Conservation (phyloP, 2,329 filamentous ascomycete genomes). For the Colletotrichum liaoningense region DNA sequence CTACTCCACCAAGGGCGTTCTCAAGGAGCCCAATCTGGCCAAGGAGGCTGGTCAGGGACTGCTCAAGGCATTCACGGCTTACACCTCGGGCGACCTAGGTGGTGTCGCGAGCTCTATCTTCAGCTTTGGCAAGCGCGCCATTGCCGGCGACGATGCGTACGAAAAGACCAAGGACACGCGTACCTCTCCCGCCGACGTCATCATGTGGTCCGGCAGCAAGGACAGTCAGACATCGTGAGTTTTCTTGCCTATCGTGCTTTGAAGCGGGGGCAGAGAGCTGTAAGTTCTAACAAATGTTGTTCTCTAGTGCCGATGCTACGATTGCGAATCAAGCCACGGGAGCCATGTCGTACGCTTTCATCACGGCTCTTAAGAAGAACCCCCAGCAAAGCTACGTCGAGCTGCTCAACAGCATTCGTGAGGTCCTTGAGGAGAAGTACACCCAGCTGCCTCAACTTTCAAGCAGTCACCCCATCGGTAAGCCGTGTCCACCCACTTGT, state of each 20-base stretch:
- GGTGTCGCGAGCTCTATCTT: constrained; percentile 85
- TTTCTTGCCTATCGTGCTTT: background rate
- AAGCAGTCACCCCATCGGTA: constrained; percentile 95
- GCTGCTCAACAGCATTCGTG: constrained; percentile 93
- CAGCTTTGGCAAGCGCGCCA: constrained; percentile 83
- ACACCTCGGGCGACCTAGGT: constrained; percentile 85
- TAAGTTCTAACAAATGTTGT: background rate
- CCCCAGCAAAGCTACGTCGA: constrained; percentile 96
- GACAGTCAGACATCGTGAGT: constrained; percentile 87
- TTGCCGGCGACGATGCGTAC: constrained; percentile 81
- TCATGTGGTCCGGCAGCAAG: constrained; percentile 98
- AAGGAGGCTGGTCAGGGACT: constrained; percentile 82
- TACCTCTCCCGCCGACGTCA: constrained; percentile 93
- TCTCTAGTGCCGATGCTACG: constrained; percentile 82
- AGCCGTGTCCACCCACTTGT: constrained; percentile 46
- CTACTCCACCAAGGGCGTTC: constrained; percentile 82
- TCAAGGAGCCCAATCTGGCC: constrained; percentile 85
- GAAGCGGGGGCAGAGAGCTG: background rate
- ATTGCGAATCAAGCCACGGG: constrained; percentile 92
- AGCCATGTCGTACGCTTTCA: constrained; percentile 98
- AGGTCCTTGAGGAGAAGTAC: constrained; percentile 88
- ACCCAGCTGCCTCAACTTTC: constrained; percentile 95
- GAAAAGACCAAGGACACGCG: constrained; percentile 87
- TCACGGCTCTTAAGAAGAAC: constrained; percentile 89
- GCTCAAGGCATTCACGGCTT: constrained; percentile 79